Percentiles rank a stretch among this genome's conserved stretches.
These are phyloP conservation scores for Auxenochlorella protothecoides DNA, from an alignment of 139 green algal genomes.

Conservation along the genomic window DNA sequence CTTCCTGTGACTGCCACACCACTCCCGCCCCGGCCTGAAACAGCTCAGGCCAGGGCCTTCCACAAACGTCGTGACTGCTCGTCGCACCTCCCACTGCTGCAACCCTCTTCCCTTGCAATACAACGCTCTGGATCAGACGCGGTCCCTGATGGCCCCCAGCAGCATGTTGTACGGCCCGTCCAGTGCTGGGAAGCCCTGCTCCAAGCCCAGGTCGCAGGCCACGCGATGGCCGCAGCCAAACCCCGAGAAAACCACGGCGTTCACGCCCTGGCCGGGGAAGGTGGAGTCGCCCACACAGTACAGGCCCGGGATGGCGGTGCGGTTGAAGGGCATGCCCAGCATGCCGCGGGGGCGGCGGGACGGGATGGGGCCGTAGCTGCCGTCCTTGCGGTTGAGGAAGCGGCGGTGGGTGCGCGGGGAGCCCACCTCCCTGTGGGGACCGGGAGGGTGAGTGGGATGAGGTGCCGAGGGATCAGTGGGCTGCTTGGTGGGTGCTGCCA, in stretches of 20 bases:
- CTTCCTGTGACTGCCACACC: too few species aligned
- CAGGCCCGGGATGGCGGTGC: conserved; percentile 58
- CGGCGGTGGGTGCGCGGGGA: conserved; percentile 82
- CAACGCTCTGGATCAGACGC: too few species aligned
- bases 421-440: conserved; percentile 48
- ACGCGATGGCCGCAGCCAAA: conserved; percentile 89
- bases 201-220: conserved; percentile 62
- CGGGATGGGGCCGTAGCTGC: conserved; percentile 91
- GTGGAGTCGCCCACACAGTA: conserved; percentile 95
- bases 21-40: too few species aligned
- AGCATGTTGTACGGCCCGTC: conserved; percentile 50
- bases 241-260: conserved; percentile 88
- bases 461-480: not conserved
- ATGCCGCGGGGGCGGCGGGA: conserved; percentile 73
- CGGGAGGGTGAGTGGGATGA: not conserved
- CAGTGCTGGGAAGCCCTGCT: conserved; percentile 30
- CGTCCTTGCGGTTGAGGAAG: conserved; percentile 81
- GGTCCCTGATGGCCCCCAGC: too few species aligned
- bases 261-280: conserved; percentile 89
- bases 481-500: too few species aligned
- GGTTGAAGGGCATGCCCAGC: conserved; percentile 94
- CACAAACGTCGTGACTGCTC: too few species aligned
- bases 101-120: too few species aligned
- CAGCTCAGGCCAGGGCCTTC: too few species aligned
- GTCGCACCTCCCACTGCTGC: too few species aligned